These are phyloP conservation scores for Neostapfia colusana DNA, from an alignment of 176 grass and related monocot genomes.

Conservation along the genomic window DNA sequence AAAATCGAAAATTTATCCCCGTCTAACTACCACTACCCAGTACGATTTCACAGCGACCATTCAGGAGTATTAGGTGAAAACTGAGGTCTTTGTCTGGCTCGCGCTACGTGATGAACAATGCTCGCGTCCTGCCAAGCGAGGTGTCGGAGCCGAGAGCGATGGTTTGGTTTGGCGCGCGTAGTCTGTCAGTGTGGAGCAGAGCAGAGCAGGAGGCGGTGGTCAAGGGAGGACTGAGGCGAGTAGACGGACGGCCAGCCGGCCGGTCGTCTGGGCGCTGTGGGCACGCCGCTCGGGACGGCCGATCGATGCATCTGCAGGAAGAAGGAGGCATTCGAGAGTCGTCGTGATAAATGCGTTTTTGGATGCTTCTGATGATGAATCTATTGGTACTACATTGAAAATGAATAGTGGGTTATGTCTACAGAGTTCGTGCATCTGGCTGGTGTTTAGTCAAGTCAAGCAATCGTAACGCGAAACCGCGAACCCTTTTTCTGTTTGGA, in stretches of 20 bases:
- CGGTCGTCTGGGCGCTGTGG: background rate
- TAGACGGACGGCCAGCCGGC: background rate
- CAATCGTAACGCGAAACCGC: background rate
- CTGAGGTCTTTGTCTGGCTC: background rate
- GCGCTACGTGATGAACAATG: background rate
- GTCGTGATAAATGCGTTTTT: slow-evolving; percentile 38
- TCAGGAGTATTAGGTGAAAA: slow-evolving; percentile 2
- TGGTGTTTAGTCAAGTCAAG: background rate
- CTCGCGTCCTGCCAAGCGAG: background rate
- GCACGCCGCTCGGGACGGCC: background rate
- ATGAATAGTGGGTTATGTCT: background rate
- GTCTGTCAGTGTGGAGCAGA: slow-evolving; percentile 10
- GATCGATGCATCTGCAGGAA: background rate
- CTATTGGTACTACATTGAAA: background rate
- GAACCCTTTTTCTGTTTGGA: background rate
- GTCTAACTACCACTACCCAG: background rate
- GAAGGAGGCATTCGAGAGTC: slow-evolving; percentile 10
- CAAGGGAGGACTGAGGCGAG: slow-evolving; percentile 21
- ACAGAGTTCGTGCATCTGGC: background rate
- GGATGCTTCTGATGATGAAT: slow-evolving; percentile 20
- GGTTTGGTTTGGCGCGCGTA: slow-evolving; percentile 8
- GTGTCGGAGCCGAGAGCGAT: slow-evolving; percentile 19
- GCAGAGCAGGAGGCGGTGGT: slow-evolving; percentile 13
- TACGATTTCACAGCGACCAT: background rate
- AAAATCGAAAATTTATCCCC: background rate